Conservation (phyloP, 1,139 yeast species). For the Magnusiomyces clavatus region DNA sequence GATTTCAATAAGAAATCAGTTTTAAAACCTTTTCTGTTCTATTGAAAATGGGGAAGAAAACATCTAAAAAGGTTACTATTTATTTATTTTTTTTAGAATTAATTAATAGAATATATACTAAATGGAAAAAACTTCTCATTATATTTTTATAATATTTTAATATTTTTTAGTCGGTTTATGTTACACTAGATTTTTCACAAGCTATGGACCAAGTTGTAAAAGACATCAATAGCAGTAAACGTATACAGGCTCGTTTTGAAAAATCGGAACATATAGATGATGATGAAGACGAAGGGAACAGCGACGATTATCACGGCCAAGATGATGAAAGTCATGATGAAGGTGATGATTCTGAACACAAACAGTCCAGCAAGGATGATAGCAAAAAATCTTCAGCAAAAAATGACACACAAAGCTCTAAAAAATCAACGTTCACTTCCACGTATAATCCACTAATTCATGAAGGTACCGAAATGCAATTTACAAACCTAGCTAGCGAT, state of each 20-base stretch:
- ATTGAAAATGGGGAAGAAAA: background rate
- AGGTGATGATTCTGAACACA: background rate
- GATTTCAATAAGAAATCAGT: too few species aligned
- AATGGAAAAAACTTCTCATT: too few species aligned
- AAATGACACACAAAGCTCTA: background rate
- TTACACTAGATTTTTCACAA: constrained; percentile 25
- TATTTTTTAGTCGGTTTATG: constrained; percentile 12
- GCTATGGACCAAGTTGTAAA: constrained; percentile 6
- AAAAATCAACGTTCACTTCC: too few species aligned
- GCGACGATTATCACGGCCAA: background rate
- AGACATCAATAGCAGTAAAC: too few species aligned
- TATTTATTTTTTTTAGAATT: background rate
- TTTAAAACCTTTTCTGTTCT: background rate
- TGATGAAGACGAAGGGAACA: background rate
- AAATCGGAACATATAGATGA: background rate
- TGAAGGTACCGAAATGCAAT: constrained; percentile 30
- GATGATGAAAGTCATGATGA: background rate
- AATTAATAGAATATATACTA: background rate
- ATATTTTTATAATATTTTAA: background rate
- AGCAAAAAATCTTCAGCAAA: constrained; percentile 2
- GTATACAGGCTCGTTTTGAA: too few species aligned
- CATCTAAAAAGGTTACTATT: background rate
- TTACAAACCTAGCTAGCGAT: constrained; percentile 45
- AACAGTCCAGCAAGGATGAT: background rate
- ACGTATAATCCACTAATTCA: too few species aligned